Conservation (phyloP, 2,329 filamentous ascomycete genomes). For the Elsinoe batatas region DNA sequence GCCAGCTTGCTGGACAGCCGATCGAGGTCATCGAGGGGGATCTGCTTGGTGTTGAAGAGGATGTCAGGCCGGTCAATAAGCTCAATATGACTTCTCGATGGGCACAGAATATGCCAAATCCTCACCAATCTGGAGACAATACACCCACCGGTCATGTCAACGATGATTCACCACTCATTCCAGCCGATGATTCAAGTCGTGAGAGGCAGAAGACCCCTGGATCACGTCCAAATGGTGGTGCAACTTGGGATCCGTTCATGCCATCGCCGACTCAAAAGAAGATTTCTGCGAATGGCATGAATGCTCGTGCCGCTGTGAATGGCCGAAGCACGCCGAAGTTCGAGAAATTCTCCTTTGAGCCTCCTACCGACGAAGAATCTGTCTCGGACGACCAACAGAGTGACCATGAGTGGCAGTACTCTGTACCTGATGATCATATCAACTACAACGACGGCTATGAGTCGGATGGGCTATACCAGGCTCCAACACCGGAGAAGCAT, state of each 20-base stretch:
- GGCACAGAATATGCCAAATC: constrained; percentile 5
- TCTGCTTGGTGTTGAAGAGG: constrained; percentile 6
- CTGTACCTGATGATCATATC: not conserved
- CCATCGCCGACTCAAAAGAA: not conserved
- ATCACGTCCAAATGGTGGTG: not conserved
- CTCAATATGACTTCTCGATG: constrained; percentile 7
- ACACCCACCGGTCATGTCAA: not conserved
- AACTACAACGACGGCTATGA: not conserved
- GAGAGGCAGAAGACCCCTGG: not conserved
- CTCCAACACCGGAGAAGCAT: not conserved
- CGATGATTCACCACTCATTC: not conserved
- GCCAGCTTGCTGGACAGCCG: constrained; percentile 5
- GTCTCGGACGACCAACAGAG: not conserved
- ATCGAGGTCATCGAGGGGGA: constrained; percentile 6
- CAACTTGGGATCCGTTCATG: constrained; percentile 2
- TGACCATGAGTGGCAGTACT: not conserved
- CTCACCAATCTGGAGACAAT: constrained; percentile 1
- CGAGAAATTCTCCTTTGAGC: not conserved
- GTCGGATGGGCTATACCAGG: not conserved
- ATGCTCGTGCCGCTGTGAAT: not conserved
- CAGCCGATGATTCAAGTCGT: not conserved
- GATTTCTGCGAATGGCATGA: not conserved
- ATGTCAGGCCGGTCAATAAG: not conserved
- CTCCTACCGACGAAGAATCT: not conserved
- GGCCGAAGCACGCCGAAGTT: not conserved